Conservation (phyloP, 192 early-diverging fungal species). For the Gryganskiella cystojenkinii region DNA sequence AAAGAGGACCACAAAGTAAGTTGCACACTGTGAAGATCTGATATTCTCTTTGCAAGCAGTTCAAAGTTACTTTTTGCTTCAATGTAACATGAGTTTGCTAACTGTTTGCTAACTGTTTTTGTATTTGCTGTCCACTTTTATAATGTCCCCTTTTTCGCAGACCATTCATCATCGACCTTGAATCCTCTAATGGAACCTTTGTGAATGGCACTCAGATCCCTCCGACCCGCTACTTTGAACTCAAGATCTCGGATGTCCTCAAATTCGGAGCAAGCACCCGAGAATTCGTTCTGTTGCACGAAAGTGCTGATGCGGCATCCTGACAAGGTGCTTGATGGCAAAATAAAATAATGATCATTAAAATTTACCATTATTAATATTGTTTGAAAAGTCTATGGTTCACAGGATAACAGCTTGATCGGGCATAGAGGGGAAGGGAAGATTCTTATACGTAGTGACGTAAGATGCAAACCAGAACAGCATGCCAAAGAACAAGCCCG, state of each 20-base stretch:
- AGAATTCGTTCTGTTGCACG: constrained; percentile 91
- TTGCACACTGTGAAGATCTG: not conserved
- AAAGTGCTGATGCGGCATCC: constrained; percentile 55
- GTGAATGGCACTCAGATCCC: constrained; percentile 86
- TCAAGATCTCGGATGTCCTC: constrained; percentile 84
- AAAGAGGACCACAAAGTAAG: constrained; percentile 66
- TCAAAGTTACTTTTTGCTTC: not conserved
- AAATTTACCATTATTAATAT: not conserved
- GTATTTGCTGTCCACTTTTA: not conserved
- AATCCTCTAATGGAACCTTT: constrained; percentile 91
- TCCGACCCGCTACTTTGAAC: constrained; percentile 83
- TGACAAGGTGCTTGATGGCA: not conserved
- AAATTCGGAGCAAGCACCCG: constrained; percentile 92
- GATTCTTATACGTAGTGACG: constrained; percentile 29
- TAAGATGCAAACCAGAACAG: constrained; percentile 75
- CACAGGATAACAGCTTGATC: constrained; percentile 30
- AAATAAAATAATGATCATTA: not conserved
- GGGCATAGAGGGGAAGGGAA: constrained; percentile 38
- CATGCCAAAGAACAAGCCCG: constrained; percentile 74
- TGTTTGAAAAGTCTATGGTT: not conserved
- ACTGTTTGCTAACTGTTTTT: not conserved
- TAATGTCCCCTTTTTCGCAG: no score
- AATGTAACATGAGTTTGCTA: not conserved
- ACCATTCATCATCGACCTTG: constrained; percentile 94
- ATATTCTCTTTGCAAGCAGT: no score